A percentile compares a stretch with the other conserved stretches of the same genome.
Evolutionary conservation across 2,329 filamentous ascomycete genomes (phyloP).

Genomic region (Scytalidium lignicola): DNA sequence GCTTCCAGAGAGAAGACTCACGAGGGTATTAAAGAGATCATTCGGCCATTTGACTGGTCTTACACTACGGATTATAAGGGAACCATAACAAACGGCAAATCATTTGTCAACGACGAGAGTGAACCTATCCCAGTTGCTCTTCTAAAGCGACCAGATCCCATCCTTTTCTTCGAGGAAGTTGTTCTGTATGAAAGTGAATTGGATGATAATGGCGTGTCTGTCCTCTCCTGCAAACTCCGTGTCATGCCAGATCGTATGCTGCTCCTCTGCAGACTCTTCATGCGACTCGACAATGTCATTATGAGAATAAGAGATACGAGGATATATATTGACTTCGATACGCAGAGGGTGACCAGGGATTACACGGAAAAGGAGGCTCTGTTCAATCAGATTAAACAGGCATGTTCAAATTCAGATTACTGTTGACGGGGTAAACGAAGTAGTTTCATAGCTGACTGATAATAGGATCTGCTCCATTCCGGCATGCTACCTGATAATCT

Average conservation of each 20-base stretch:
- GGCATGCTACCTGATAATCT: slow-evolving; percentile 63
- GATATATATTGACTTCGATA: slow-evolving; percentile 84
- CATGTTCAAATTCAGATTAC: slow-evolving; percentile 32
- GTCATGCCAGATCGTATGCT: slow-evolving; percentile 89
- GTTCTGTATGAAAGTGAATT: slow-evolving; percentile 96
- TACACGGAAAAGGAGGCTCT: slow-evolving; percentile 82
- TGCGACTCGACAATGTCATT: slow-evolving; percentile 87
- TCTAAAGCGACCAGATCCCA: slow-evolving; percentile 83
- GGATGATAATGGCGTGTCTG: slow-evolving; percentile 92
- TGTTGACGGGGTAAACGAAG: no score
- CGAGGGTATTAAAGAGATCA: slow-evolving; percentile 83
- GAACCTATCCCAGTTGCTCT: slow-evolving; percentile 74
- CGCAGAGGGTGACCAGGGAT: slow-evolving; percentile 75
- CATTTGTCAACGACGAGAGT: slow-evolving; percentile 15
- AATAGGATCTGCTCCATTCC: slow-evolving; percentile 43
- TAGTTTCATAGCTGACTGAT: neutral
- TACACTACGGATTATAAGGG: slow-evolving; percentile 88
- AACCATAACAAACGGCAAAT: slow-evolving; percentile 42
- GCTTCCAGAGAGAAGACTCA: slow-evolving; percentile 67
- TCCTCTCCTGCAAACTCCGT: slow-evolving; percentile 84
- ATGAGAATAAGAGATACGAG: slow-evolving; percentile 85
- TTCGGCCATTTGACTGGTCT: slow-evolving; percentile 97
- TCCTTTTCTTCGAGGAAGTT: slow-evolving; percentile 94
- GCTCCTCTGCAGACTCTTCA: slow-evolving; percentile 80
- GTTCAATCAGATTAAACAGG: slow-evolving; percentile 71